Evolutionary conservation across 495 filamentous ascomycete species (phyloP).

Genomic region (Penicillium cataractarum): DNA sequence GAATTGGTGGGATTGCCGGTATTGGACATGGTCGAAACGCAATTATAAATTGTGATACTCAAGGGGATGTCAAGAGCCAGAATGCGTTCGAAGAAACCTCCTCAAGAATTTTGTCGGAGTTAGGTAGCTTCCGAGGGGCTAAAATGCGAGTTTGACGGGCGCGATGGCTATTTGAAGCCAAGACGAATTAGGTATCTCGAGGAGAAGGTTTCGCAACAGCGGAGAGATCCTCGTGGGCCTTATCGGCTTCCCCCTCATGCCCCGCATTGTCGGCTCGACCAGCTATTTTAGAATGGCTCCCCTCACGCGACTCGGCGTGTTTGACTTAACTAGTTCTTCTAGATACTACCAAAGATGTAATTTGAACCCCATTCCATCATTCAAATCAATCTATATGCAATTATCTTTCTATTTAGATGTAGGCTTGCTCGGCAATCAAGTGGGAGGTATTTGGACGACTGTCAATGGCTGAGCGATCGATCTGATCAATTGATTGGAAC

Average conservation of each 20-base stretch:
- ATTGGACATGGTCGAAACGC: conserved; percentile 13
- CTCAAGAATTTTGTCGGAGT: neutral
- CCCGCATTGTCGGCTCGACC: conserved; percentile 25
- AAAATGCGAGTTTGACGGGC: neutral
- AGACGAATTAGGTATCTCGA: conserved; percentile 21
- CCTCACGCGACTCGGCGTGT: neutral
- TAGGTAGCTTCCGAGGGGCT: neutral
- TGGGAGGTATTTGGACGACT: conserved; percentile 14
- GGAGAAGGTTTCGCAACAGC: conserved; percentile 11
- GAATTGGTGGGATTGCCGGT: conserved; percentile 9
- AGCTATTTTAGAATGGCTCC: conserved; percentile 2
- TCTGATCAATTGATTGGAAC: conserved; percentile 32
- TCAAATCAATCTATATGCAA: neutral
- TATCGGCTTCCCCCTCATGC: conserved; percentile 31
- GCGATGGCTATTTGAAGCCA: neutral
- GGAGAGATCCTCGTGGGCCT: conserved; percentile 2
- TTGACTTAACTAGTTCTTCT: neutral
- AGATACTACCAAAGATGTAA: too few relatives aligned
- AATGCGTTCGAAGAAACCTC: too few relatives aligned
- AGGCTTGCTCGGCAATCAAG: conserved; percentile 1
- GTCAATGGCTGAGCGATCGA: conserved; percentile 21
- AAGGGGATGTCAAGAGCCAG: neutral
- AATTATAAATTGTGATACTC: neutral
- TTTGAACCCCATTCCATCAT: neutral
- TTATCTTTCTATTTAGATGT: neutral